A percentile compares a stretch with the other conserved stretches of the same genome.
These are phyloP conservation scores for Calendula officinalis DNA, from an alignment of 129 eudicot genomes.

Conservation along the genomic window DNA sequence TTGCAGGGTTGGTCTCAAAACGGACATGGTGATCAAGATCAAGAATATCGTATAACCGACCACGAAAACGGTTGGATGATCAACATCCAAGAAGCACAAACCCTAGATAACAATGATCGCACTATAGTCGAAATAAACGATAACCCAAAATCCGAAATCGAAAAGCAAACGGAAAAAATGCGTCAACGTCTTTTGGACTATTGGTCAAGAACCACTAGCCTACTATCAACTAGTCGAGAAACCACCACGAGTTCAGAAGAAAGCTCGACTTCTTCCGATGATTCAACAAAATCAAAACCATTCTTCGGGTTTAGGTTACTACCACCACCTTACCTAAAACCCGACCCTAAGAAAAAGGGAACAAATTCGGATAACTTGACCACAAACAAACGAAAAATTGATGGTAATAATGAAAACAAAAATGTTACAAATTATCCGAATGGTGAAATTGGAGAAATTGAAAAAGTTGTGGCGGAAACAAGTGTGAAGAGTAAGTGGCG, in stretches of 20 bases:
- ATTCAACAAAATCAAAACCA: constrained; percentile 30
- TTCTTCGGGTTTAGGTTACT: constrained; percentile 23
- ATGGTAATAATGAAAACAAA: constrained; percentile 31
- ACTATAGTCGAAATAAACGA: not conserved
- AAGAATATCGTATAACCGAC: not conserved
- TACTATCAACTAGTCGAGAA: constrained; percentile 23
- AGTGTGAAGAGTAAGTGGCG: constrained; percentile 11
- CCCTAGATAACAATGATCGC: constrained; percentile 9
- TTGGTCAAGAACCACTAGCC: constrained; percentile 27
- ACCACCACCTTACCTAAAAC: constrained; percentile 53
- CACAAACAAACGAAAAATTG: constrained; percentile 9
- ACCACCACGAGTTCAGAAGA: constrained; percentile 20
- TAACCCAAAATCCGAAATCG: not conserved
- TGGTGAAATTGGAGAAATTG: constrained; percentile 7
- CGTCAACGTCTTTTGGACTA: constrained; percentile 24
- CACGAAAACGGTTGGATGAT: constrained; percentile 12
- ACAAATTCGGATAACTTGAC: not conserved
- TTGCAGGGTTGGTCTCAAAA: constrained; percentile 34
- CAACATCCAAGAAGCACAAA: constrained; percentile 18
- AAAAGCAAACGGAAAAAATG: constrained; percentile 17
- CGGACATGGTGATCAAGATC: constrained; percentile 3
- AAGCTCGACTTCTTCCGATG: constrained; percentile 30
- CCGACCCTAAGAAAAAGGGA: constrained; percentile 6
- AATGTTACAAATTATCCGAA: constrained; percentile 19
- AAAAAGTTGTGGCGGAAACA: not conserved